Evolutionary conservation across 495 filamentous ascomycete genomes (phyloP).

Genomic region (Clohesyomyces aquaticus): DNA sequence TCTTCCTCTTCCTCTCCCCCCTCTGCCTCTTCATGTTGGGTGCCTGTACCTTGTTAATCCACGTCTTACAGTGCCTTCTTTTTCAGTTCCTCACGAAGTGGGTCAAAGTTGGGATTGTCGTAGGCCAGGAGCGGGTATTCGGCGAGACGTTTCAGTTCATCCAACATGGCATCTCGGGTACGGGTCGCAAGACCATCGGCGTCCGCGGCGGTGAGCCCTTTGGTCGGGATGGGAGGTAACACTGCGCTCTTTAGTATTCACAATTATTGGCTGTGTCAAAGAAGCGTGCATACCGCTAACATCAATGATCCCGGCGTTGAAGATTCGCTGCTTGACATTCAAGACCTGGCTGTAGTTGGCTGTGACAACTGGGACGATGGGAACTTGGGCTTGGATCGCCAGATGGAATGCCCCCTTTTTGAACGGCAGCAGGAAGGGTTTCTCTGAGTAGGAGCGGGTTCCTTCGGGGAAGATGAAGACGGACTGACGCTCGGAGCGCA

Average conservation of each 20-base stretch:
- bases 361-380: slow-evolving; percentile 84
- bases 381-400: slow-evolving; percentile 89
- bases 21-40: too few species aligned
- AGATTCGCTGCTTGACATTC: slow-evolving; percentile 68
- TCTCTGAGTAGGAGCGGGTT: slow-evolving; percentile 83
- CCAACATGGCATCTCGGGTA: slow-evolving; percentile 78
- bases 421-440: slow-evolving; percentile 81
- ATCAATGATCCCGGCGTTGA: slow-evolving; percentile 75
- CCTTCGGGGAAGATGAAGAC: slow-evolving; percentile 88
- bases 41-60: too few species aligned
- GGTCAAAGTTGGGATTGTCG: slow-evolving; percentile 5
- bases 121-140: slow-evolving; percentile 17
- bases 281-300: slow-evolving; percentile 64
- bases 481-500: slow-evolving; percentile 73
- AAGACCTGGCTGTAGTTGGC: slow-evolving; percentile 88
- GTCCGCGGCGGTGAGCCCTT: slow-evolving; percentile 73
- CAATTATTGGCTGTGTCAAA: neutral
- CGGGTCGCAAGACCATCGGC: slow-evolving; percentile 75
- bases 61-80: too few species aligned
- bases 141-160: slow-evolving; percentile 58
- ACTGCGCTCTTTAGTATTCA: slow-evolving; percentile 53
- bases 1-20: too few species aligned
- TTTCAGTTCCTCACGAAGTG: slow-evolving; percentile 2
- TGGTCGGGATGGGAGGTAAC: slow-evolving; percentile 83
- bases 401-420: slow-evolving; percentile 99